Conservation (phyloP, 2,329 filamentous ascomycete genomes). For the Paracoccidioides lutzii region DNA sequence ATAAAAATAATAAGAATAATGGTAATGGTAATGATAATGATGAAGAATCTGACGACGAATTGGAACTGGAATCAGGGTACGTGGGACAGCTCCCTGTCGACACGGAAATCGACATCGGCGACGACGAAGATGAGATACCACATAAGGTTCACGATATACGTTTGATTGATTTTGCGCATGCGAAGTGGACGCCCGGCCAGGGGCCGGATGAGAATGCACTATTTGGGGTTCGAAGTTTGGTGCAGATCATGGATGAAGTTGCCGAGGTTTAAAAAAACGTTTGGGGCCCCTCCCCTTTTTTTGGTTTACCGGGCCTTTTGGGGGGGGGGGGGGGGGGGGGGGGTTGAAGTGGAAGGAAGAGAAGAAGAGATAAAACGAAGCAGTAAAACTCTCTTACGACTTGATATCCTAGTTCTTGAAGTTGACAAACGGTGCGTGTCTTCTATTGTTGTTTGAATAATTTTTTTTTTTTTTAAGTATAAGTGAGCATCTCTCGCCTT, state of each 20-base stretch:
- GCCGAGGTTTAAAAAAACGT: conserved; percentile 44
- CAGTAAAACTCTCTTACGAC: no score
- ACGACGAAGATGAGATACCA: conserved; percentile 42
- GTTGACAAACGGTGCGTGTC: no score
- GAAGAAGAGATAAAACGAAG: no score
- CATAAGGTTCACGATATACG: conserved; percentile 67
- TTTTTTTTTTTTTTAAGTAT: no score
- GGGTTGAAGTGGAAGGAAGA: no score
- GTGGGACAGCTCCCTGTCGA: conserved; percentile 27
- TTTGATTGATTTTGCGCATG: conserved; percentile 95
- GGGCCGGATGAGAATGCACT: conserved; percentile 80
- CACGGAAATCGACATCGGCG: conserved; percentile 32
- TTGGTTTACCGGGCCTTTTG: no score
- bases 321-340: no score
- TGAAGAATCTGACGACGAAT: conserved; percentile 25
- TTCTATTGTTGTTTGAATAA: no score
- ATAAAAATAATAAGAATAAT: neutral
- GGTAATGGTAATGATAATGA: no score
- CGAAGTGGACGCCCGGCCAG: conserved; percentile 64
- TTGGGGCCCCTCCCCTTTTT: no score
- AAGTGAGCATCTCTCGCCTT: no score
- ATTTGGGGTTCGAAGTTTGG: conserved; percentile 57
- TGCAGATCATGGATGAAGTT: conserved; percentile 58
- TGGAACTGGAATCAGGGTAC: conserved; percentile 13
- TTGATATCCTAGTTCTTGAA: no score